Conservation (phyloP, 163 green algal genomes). For the Coccomyxa subellipsoidea region DNA sequence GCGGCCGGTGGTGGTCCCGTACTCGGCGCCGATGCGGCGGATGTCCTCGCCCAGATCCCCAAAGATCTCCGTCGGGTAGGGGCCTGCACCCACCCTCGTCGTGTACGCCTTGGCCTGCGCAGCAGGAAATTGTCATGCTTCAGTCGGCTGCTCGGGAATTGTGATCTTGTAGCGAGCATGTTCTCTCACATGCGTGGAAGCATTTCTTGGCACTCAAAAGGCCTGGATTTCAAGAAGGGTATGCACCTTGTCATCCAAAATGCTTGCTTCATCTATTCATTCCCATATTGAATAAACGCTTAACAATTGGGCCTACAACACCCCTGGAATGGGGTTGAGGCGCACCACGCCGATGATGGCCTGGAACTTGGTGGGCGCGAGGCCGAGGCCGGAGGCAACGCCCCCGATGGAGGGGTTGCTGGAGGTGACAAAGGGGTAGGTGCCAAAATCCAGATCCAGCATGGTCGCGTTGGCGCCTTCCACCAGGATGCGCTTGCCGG, state of each 20-base stretch:
- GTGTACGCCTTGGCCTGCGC: constrained; percentile 97
- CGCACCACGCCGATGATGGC: constrained; percentile 92
- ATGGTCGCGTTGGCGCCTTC: constrained; percentile 99
- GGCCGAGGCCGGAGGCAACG: constrained; percentile 86
- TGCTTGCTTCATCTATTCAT: no score
- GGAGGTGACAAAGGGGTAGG: constrained; percentile 97
- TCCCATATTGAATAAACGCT: no score
- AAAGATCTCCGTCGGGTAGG: constrained; percentile 97
- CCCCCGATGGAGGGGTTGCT: constrained; percentile 92
- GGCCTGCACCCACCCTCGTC: constrained; percentile 94
- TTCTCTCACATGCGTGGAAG: no score
- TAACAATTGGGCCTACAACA: no score
- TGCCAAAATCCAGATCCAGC: constrained; percentile 99
- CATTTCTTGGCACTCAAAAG: no score
- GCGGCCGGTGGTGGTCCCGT: constrained; percentile 96
- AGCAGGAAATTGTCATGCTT: neutral
- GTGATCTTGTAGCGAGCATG: no score
- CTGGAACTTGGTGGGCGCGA: constrained; percentile 85
- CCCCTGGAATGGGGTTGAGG: no score
- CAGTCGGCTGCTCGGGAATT: no score
- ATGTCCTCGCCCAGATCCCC: constrained; percentile 87
- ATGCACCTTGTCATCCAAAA: no score
- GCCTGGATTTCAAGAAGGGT: no score
- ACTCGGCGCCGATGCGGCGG: constrained; percentile 85
- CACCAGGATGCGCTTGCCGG: constrained; percentile 84